Evolutionary conservation across 306 rosid species (phyloP), one percentile per base, ranked within the genome.

Genomic region (Luffa aegyptiaca): DNA sequence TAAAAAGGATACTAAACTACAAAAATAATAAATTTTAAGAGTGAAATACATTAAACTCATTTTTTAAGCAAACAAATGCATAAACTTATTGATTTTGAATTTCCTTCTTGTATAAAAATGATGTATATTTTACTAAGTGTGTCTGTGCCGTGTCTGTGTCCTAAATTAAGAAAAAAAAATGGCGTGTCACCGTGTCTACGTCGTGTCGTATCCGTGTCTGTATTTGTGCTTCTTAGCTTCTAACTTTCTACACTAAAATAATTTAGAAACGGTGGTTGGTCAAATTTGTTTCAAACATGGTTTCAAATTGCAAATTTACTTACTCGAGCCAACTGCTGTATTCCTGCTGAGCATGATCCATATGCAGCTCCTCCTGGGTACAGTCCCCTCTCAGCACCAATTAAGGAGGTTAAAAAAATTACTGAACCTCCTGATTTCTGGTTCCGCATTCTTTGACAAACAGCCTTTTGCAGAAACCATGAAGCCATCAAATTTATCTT

Each of bases 251-350:
- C 31, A 26, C 31, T 26, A 18, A 55, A 55, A 26, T 55, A 55
- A 55, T 55, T 16, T 18, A 13, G 4, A 16, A 26, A 26, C 31
- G 8, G 2, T 17, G 59, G 59, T 55, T 16, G 3, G 16, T 49
- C 53, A 16, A 55, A 4, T 55, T 55, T 55, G 59, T 55, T 55
- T 55, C 21, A 14, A 17, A 55, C 53, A 18, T 39, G 42, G 3
- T 39, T 39, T 39, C 42, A 39, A 4, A 39, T 39, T 39, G 42
- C 42, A 55, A 55, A 16, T 17, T 16, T 55, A 33, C 85, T 55
- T 86, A 93, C 98, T 92, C 96, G 82, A 26, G 80, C 97, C 81
- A 94, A 82, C 75, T 94, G 97, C 81, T 90, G 92, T 52, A 92
- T 57, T 46, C 88, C 97, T 3, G 94, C 98, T 39, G 85, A 79